Percentiles rank a stretch among this genome's conserved stretches.
Evolutionary conservation across 176 grass and related monocot species (phyloP).

Genomic region (Cocos nucifera): DNA sequence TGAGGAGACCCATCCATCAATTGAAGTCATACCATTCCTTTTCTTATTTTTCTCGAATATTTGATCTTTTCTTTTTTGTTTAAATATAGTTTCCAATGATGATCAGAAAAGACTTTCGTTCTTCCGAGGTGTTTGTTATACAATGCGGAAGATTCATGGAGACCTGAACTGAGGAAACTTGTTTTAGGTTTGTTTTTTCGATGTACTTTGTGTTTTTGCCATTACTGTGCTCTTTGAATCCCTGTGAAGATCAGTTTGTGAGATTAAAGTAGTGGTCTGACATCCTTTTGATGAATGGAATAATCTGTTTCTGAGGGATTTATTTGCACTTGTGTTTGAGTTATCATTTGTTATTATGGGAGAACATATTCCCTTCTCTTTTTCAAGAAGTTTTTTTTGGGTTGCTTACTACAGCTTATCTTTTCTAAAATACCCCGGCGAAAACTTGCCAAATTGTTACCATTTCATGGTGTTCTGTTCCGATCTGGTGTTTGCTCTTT

Average conservation of each 20-base stretch:
- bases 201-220: background rate
- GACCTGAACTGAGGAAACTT: too few relatives aligned
- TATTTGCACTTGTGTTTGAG: too few relatives aligned
- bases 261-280: slow-evolving; percentile 1
- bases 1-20: background rate
- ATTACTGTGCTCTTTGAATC: background rate
- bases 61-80: background rate
- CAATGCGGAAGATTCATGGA: slow-evolving; percentile 13
- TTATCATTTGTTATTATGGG: too few relatives aligned
- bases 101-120: slow-evolving; percentile 6
- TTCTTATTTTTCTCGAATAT: background rate
- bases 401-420: too few relatives aligned
- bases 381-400: too few relatives aligned
- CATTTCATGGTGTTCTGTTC: too few relatives aligned
- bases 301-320: background rate
- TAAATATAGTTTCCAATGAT: background rate
- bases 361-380: too few relatives aligned
- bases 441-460: too few relatives aligned
- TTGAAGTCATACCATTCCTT: background rate
- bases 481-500: too few relatives aligned
- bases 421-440: too few relatives aligned
- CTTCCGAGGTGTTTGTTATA: background rate
- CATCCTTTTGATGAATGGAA: background rate
- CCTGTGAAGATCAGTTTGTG: background rate
- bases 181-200: background rate